Conservation (phyloP, 2,329 filamentous ascomycete genomes). For the Cladophialophora carrionii region DNA sequence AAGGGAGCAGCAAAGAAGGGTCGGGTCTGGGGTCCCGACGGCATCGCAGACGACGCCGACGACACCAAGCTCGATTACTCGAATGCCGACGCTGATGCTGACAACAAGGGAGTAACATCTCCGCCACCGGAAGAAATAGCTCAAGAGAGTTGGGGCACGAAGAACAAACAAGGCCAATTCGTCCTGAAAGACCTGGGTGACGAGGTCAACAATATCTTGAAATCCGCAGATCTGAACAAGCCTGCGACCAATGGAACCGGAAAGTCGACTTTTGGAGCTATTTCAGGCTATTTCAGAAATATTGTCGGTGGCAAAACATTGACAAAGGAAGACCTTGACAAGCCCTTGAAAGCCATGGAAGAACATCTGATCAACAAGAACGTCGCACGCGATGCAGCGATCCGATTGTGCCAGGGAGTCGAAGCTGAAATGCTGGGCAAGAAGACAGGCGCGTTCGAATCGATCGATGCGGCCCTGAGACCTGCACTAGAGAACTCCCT, state of each 20-base stretch:
- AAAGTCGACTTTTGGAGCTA: constrained; percentile 76
- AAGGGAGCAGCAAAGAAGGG: constrained; percentile 72
- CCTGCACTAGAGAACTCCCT: constrained; percentile 89
- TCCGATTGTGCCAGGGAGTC: constrained; percentile 87
- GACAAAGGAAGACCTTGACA: constrained; percentile 84
- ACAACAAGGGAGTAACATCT: constrained; percentile 47
- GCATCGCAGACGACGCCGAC: constrained; percentile 79
- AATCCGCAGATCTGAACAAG: constrained; percentile 72
- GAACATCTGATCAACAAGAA: constrained; percentile 95
- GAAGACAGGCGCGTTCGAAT: constrained; percentile 91
- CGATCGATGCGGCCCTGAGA: constrained; percentile 78
- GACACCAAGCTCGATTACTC: constrained; percentile 89
- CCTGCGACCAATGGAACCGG: constrained; percentile 52
- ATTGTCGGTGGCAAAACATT: constrained; percentile 92
- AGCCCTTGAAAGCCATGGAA: constrained; percentile 94
- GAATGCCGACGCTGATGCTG: constrained; percentile 55
- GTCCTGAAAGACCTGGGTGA: constrained; percentile 91
- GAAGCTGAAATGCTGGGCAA: constrained; percentile 86
- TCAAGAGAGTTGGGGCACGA: constrained; percentile 79
- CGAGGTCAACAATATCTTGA: constrained; percentile 87
- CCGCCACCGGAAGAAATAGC: constrained; percentile 73
- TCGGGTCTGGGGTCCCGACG: constrained; percentile 89
- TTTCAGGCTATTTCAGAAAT: constrained; percentile 88
- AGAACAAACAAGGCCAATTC: constrained; percentile 86
- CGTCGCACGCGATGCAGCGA: constrained; percentile 88